phyloP scores from a whole-genome alignment of 352 stramenopile genomes.

The Phytophthora macrochlamydospora region DNA sequence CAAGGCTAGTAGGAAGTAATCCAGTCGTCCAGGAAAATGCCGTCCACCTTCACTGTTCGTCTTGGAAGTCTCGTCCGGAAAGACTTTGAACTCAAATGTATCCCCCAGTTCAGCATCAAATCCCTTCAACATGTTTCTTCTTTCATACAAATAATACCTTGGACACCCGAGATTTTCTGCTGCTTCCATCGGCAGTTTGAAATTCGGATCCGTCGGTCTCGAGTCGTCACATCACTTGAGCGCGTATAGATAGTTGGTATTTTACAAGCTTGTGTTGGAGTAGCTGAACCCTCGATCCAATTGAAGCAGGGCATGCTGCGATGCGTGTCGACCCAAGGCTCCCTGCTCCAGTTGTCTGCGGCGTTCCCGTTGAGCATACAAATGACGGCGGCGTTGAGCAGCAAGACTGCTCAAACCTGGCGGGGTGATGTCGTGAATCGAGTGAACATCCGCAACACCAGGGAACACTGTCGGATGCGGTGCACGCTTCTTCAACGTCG shows the following conservation, averaged over 20 bases:
- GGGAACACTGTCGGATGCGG: neutral
- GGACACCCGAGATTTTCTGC: too few relatives aligned
- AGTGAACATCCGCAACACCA: conserved; percentile 5
- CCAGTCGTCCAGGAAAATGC: neutral
- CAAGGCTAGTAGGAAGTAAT: neutral
- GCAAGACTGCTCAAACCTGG: conserved; percentile 26
- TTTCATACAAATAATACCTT: neutral
- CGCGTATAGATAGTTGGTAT: conserved; percentile 14
- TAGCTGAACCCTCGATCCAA: conserved; percentile 9
- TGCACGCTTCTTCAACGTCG: conserved; percentile 33
- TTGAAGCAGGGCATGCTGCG: conserved; percentile 17
- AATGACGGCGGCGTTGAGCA: conserved; percentile 26
- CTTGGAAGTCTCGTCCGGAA: neutral
- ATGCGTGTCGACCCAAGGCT: conserved; percentile 23
- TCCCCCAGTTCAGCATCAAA: neutral
- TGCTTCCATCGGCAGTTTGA: too few relatives aligned
- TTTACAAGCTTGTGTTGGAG: conserved; percentile 29
- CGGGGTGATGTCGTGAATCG: conserved; percentile 11
- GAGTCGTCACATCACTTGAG: too few relatives aligned
- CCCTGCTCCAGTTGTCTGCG: conserved; percentile 32
- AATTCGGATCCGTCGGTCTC: too few relatives aligned
- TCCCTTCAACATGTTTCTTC: neutral
- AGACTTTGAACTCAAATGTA: neutral
- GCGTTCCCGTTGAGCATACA: conserved; percentile 38
- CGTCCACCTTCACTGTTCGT: neutral